phyloP scores from a whole-genome alignment of 202 grass and related monocot genomes.

The Schoenoplectus tabernaemontani region DNA sequence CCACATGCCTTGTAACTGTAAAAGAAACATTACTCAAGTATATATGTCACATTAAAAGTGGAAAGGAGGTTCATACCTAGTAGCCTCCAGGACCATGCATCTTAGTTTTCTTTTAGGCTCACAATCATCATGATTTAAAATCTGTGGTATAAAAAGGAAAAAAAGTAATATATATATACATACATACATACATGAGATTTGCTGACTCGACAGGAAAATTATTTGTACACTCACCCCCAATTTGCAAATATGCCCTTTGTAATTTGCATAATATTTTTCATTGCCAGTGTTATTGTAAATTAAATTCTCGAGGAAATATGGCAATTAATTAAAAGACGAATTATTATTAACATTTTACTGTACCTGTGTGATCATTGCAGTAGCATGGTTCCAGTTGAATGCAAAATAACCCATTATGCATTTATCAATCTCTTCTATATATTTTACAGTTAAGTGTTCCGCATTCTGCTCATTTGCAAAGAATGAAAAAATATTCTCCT shows the following conservation, averaged over 20 bases:
- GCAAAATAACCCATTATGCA: constrained; percentile 92
- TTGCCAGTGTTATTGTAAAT: too few species aligned
- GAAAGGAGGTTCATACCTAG: constrained; percentile 34
- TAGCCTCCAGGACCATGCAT: constrained; percentile 74
- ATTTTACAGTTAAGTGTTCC: constrained; percentile 51
- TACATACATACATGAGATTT: not conserved
- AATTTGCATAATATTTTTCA: not conserved
- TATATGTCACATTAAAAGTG: not conserved
- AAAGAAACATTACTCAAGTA: not conserved
- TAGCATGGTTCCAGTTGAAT: constrained; percentile 76
- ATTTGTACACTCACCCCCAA: not conserved
- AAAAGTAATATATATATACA: not conserved
- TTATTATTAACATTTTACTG: not conserved
- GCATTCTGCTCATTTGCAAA: constrained; percentile 63
- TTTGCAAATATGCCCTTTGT: not conserved
- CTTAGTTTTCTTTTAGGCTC: constrained; percentile 57
- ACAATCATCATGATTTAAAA: constrained; percentile 41
- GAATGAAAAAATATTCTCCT: constrained; percentile 66
- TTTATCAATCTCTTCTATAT: constrained; percentile 79
- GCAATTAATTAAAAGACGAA: not conserved
- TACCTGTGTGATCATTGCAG: constrained; percentile 65
- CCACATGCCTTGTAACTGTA: not conserved
- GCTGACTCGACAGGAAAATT: not conserved
- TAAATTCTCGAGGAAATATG: not conserved
- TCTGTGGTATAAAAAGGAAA: constrained; percentile 14